phyloP scores from a whole-genome alignment of 768 basidiomycete species.

The Calvatia gigantea region DNA sequence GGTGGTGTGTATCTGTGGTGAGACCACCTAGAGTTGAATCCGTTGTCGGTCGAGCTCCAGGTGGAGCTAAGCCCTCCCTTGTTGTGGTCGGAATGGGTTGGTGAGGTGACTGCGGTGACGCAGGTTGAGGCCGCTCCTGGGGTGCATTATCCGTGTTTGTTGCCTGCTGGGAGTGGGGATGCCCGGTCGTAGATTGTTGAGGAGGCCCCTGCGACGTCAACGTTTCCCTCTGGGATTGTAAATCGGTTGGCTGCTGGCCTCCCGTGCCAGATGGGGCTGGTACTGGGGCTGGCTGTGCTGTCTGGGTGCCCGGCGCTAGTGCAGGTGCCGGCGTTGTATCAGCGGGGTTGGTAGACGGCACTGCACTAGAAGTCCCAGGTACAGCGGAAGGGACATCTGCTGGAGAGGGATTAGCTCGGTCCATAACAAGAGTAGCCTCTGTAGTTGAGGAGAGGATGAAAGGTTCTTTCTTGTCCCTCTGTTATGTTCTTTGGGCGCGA shows the following conservation, averaged over 20 bases:
- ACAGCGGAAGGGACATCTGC: neutral
- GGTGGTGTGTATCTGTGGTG: neutral
- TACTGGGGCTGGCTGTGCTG: neutral
- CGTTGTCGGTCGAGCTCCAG: neutral
- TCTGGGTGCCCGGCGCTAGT: neutral
- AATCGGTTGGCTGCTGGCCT: too few species aligned
- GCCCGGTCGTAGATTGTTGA: neutral
- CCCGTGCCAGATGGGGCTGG: neutral
- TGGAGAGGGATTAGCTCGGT: neutral
- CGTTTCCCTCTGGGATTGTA: too few species aligned
- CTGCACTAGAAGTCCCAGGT: slow-evolving; percentile 1
- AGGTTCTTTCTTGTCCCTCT: neutral
- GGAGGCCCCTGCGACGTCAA: too few species aligned
- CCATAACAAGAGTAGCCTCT: neutral
- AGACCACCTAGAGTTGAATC: neutral
- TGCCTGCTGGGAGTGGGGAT: neutral
- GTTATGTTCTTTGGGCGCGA: too few species aligned
- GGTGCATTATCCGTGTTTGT: neutral
- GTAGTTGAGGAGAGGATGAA: neutral
- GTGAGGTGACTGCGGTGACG: neutral
- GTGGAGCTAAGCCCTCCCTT: neutral
- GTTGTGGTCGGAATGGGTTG: neutral
- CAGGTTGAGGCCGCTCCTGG: neutral
- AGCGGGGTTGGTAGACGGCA: neutral
- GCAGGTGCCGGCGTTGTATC: neutral